Evolutionary conservation across 495 filamentous ascomycete species (phyloP), one percentile per base, ranked within the genome.

Genomic region (Neurospora hispaniola): DNA sequence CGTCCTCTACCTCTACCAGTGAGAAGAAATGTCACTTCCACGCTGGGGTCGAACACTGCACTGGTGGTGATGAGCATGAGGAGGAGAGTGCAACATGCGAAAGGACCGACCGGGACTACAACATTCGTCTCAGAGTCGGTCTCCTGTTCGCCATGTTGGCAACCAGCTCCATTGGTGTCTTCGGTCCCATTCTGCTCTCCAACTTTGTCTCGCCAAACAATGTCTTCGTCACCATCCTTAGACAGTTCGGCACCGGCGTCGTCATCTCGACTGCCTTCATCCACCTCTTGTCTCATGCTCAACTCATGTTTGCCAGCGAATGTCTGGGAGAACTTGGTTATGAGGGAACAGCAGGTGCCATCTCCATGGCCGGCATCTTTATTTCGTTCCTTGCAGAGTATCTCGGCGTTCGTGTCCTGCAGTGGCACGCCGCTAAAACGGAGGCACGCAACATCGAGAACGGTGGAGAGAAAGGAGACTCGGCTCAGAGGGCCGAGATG

Each of bases 211-310:
- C 78, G 18, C 71, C 72, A 23, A 74, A 76, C 11, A 76, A 80
- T 27, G 20, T 73, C 70, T 81, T 86, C 42, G 85, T 87, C 69
- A 84, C 86, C 20, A 75, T 86, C 14, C 82, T 91, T 39, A 88
- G 90, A 75, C 90, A 93, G 72, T 93, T 93, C 72, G 91, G 91
- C 7, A 92, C 91, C 0, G 91, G 91, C 2, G 87, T 93, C 27
- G 89, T 93, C 73, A 84, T 93, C 62, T 84, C 91, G 5, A 93
- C 91, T 0, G 90, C 89, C 16, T 91, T 92, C 71, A 81, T 93
- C 23, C 91, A 93, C 76, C 85, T 92, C 11, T 87, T 87, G 72
- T 91, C 89, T 0, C 88, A 92, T 71, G 90, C 90, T 0, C 72
- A 79, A 20, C 80, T 91, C 18, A 89, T 90, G 85, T 91, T 92